phyloP scores from a whole-genome alignment of 306 rosid genomes.

The Pueraria montana region DNA sequence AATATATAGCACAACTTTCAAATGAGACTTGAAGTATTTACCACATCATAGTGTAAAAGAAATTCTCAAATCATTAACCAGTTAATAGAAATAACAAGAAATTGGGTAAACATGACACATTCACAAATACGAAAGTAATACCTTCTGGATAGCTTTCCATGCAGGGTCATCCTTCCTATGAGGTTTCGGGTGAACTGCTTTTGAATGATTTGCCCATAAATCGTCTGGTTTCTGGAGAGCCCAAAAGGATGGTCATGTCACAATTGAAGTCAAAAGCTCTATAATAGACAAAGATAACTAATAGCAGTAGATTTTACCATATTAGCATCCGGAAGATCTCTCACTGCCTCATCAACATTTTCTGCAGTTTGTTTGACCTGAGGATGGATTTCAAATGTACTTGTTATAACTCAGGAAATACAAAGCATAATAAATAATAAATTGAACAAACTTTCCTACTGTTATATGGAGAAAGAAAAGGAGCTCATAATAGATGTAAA shows the following conservation, averaged over 20 bases:
- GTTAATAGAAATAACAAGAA: neutral
- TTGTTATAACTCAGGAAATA: conserved; percentile 26
- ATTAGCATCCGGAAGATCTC: conserved; percentile 99
- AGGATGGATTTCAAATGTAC: conserved; percentile 34
- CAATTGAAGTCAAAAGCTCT: conserved; percentile 35
- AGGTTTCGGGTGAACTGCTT: conserved; percentile 86
- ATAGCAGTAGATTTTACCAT: conserved; percentile 56
- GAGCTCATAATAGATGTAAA: conserved; percentile 6
- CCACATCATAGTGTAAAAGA: conserved; percentile 1
- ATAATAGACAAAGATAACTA: conserved; percentile 19
- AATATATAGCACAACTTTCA: neutral
- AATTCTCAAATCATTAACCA: conserved; percentile 25
- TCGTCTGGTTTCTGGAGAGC: conserved; percentile 92
- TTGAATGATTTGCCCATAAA: conserved; percentile 93
- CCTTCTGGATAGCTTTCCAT: conserved; percentile 89
- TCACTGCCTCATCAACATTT: conserved; percentile 84
- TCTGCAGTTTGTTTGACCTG: conserved; percentile 92
- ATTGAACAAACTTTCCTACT: conserved; percentile 18
- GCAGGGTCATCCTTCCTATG: conserved; percentile 77
- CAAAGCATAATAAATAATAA: conserved; percentile 12
- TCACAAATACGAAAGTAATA: conserved; percentile 40
- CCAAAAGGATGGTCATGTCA: conserved; percentile 42
- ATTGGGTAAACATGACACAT: neutral
- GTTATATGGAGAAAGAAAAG: neutral
- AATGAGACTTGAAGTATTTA: conserved; percentile 1